Base-by-base conservation (phyloP, 2,329 filamentous ascomycete genomes). In the Mycosphaerella arachidis region DNA sequence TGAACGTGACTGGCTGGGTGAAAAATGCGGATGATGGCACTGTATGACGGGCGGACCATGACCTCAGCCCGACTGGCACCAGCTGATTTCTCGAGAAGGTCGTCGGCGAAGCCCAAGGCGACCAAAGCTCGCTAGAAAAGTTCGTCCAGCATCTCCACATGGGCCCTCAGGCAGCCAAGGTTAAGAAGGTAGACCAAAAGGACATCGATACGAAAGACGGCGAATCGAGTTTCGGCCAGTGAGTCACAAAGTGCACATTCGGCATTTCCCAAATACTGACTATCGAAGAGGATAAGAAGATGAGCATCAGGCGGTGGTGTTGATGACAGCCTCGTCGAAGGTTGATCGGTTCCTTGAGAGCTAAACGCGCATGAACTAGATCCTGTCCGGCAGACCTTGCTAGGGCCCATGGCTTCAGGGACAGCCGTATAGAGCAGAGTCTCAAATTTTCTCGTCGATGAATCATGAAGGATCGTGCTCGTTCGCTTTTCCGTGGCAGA, bases 31-130 rank as follows among this genome's bases (percentile, higher is more conserved):
- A 72, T 10, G 78, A 81, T 63, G 79, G 79, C 46, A 75, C 72
- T 7, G 78, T 78, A 66, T 48, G 57, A 43, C 18, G 12, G 35
- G 6, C 46, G 29, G 6, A 10, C 12, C 9, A n/a, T 24, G 24
- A 24, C 43, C 8, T 3, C 6, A 20, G 10, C 12, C 33, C 3
- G 40, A 27, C 16, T 53, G 6, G 8, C 20, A 16, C 29, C 6
- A 48, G 18, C 33, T 48, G 13, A 33, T 27, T 48, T 16, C 13
- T n/a, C 33, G 18, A 52, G 9, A 66, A 96, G 91, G 92, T 97
- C 51, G 86, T 91, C 71, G 93, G 93, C 29, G 92, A 97, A 76
- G 92, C 88, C 5, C 93, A 97, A 73, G 92, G 91, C 31, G 80
- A 83, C 1, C 81, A 86, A 1, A 81, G 85, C 0, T 76, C 82